Conservation (phyloP, 176 grass and related monocot genomes). For the Cenchrus americanus region DNA sequence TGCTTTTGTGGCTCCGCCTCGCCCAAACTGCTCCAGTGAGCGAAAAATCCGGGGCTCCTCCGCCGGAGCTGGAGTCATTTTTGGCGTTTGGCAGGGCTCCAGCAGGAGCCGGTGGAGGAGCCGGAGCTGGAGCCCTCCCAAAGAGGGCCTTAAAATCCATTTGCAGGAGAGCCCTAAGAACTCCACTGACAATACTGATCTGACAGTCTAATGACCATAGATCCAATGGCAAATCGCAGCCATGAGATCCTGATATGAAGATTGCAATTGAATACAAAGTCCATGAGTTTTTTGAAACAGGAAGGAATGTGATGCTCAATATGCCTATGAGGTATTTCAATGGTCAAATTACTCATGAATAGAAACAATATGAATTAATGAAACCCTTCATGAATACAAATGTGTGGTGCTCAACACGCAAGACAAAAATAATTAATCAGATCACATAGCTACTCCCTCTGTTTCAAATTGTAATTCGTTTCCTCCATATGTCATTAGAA, state of each 20-base stretch:
- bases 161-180: background rate
- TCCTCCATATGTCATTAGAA: no score
- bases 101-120: no score
- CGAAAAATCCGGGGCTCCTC: no score
- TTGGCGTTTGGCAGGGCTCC: no score
- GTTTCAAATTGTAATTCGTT: no score
- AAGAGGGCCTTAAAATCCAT: no score
- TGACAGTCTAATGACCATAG: background rate
- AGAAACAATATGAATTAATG: background rate
- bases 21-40: no score
- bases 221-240: background rate
- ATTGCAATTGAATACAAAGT: conserved; percentile 18
- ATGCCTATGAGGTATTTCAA: background rate
- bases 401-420: background rate
- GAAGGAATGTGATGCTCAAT: conserved; percentile 12
- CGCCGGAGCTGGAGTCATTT: no score
- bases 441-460: background rate
- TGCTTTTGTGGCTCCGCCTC: no score
- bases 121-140: no score
- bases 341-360: background rate
- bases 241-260: conserved; percentile 27
- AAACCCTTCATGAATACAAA: background rate
- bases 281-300: conserved; percentile 21
- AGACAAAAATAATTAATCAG: background rate
- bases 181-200: background rate